These are phyloP conservation scores for Chlorella vulgaris DNA, from an alignment of 139 green algal species.

Conservation along the genomic window DNA sequence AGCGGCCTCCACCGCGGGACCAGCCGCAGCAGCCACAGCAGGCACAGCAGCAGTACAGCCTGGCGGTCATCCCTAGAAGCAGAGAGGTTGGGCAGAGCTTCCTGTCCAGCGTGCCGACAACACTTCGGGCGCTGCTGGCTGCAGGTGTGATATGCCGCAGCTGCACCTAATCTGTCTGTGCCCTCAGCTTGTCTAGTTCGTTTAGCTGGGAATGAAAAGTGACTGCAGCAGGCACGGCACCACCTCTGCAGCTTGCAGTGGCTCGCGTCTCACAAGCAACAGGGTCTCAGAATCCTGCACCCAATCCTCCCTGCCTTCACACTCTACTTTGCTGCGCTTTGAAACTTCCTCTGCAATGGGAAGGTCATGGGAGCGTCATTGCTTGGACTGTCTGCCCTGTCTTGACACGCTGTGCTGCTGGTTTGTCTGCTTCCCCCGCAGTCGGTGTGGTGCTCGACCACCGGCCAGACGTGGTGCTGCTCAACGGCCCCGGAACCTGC, in stretches of 20 bases:
- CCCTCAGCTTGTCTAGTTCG: neutral
- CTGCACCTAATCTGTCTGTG: neutral
- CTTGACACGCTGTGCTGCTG: neutral
- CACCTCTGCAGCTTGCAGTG: neutral
- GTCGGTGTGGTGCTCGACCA: slow-evolving; percentile 13
- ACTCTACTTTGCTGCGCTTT: neutral
- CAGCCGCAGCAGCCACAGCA: neutral
- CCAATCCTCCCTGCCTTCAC: neutral
- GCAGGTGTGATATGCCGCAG: slow-evolving; percentile 25
- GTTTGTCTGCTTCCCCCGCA: neutral
- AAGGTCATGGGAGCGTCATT: neutral
- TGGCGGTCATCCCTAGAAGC: neutral
- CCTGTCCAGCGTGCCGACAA: slow-evolving; percentile 72
- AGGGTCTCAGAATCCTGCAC: neutral
- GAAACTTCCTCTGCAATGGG: neutral
- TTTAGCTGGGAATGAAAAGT: no score
- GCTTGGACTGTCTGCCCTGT: neutral
- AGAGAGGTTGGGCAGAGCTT: slow-evolving; percentile 88
- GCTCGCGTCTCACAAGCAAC: neutral
- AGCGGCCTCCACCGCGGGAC: neutral
- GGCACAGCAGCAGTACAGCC: neutral
- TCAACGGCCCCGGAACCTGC: slow-evolving; percentile 90
- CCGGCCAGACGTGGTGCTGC: slow-evolving; percentile 60
- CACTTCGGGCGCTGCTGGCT: slow-evolving; percentile 54
- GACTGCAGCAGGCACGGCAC: no score